Percentiles rank a stretch among this genome's conserved stretches.
Evolutionary conservation across 2,329 filamentous ascomycete genomes (phyloP).

Genomic region (Pyrenochaeta sp.): DNA sequence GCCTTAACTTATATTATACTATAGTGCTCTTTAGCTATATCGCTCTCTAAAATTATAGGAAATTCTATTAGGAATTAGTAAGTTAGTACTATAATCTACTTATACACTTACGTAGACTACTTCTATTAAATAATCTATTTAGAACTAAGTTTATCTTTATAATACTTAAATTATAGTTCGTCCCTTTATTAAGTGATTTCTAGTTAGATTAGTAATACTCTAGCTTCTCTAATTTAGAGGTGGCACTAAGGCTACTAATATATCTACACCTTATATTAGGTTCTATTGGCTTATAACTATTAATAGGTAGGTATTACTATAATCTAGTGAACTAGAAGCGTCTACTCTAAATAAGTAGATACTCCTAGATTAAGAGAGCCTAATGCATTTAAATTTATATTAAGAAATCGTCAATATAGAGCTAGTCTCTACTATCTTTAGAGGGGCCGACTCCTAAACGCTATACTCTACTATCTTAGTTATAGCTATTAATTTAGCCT

Average conservation of each 20-base stretch:
- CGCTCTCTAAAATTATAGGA: conserved; percentile 10
- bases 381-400: background rate
- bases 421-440: conserved; percentile 4
- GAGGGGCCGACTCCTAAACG: conserved; percentile 5
- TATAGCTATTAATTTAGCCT: conserved; percentile 12
- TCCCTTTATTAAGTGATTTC: conserved; percentile 11
- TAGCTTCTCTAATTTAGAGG: conserved; percentile 7
- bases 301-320: conserved; percentile 15
- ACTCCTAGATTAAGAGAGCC: too few relatives aligned
- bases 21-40: background rate
- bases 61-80: conserved; percentile 2
- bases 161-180: conserved; percentile 4
- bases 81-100: conserved; percentile 8
- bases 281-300: conserved; percentile 20
- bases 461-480: conserved; percentile 12
- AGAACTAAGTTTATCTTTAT: conserved; percentile 7
- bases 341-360: conserved; percentile 1
- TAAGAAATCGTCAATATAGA: conserved; percentile 11
- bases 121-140: conserved; percentile 7
- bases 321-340: conserved; percentile 11
- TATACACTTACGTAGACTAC: conserved; percentile 13
- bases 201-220: conserved; percentile 9
- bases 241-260: background rate
- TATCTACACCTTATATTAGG: conserved; percentile 13
- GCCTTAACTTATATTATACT: too few relatives aligned